Evolutionary conservation across 192 early-diverging fungal genomes (phyloP).

Genomic region (Mortierella hygrophila): DNA sequence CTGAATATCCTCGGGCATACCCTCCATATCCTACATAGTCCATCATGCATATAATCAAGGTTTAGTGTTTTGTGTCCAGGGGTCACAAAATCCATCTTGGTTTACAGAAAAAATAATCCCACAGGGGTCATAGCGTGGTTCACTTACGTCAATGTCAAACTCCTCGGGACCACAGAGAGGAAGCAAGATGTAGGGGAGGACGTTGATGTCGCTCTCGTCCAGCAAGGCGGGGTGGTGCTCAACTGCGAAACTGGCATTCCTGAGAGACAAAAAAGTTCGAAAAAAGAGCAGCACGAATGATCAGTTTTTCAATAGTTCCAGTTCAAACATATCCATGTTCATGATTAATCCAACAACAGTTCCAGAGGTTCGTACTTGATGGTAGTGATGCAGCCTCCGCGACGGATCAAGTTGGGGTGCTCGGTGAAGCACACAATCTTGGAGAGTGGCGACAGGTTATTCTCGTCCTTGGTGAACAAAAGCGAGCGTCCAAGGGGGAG

Average conservation of each 20-base stretch:
- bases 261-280: constrained; percentile 12
- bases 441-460: constrained; percentile 78
- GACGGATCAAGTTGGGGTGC: constrained; percentile 85
- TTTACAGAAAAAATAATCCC: not conserved
- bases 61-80: constrained; percentile 6
- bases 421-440: constrained; percentile 91
- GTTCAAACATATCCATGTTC: not conserved
- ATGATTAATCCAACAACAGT: not conserved
- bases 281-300: not conserved
- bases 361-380: constrained; percentile 79
- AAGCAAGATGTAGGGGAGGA: constrained; percentile 89
- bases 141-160: constrained; percentile 83
- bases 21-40: constrained; percentile 82
- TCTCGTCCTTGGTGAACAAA: constrained; percentile 78
- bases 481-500: constrained; percentile 74
- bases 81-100: not conserved
- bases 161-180: constrained; percentile 95
- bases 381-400: constrained; percentile 87
- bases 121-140: not conserved
- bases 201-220: constrained; percentile 78
- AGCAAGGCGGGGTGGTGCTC: constrained; percentile 76
- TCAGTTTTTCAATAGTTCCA: constrained; percentile 5
- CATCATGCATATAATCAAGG: not conserved
- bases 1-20: constrained; percentile 94
- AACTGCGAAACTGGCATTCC: constrained; percentile 87